These are phyloP conservation scores for Arthrinium puccinioides DNA, from an alignment of 2,329 filamentous ascomycete species.

Conservation along the genomic window DNA sequence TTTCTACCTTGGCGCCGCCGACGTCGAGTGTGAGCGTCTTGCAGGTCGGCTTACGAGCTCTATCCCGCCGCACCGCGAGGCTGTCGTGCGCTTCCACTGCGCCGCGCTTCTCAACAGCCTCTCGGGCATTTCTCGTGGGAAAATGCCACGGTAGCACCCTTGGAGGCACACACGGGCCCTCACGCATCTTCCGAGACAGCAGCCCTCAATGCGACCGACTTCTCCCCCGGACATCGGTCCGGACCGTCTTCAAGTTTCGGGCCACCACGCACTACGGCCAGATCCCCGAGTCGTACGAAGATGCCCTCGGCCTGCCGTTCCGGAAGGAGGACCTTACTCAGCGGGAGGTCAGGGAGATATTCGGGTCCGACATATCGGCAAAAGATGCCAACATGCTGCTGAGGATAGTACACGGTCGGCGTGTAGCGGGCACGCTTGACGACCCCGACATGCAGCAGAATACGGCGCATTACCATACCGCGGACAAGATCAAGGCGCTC, in stretches of 20 bases:
- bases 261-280: constrained; percentile 48
- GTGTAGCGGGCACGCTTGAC: constrained; percentile 56
- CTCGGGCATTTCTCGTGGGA: constrained; percentile 1
- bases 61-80: constrained; percentile 16
- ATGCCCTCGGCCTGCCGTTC: constrained; percentile 48
- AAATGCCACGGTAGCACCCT: constrained; percentile 14
- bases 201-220: constrained; percentile 5
- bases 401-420: constrained; percentile 52
- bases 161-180: constrained; percentile 8
- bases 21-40: constrained; percentile 22
- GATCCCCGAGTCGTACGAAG: constrained; percentile 49
- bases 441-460: constrained; percentile 46
- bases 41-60: constrained; percentile 21
- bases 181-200: neutral
- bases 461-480: constrained; percentile 34
- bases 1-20: constrained; percentile 15
- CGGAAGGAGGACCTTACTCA: constrained; percentile 39
- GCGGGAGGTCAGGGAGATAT: constrained; percentile 38
- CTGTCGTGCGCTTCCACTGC: constrained; percentile 8
- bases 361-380: constrained; percentile 39
- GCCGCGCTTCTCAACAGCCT: constrained; percentile 13
- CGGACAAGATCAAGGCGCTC: constrained; percentile 39
- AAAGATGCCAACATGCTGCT: constrained; percentile 45
- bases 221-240: constrained; percentile 14
- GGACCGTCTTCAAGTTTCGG: constrained; percentile 20